Evolutionary conservation across 495 filamentous ascomycete genomes (phyloP), one percentile per base, ranked within the genome.

Genomic region (Podospora anserina): DNA sequence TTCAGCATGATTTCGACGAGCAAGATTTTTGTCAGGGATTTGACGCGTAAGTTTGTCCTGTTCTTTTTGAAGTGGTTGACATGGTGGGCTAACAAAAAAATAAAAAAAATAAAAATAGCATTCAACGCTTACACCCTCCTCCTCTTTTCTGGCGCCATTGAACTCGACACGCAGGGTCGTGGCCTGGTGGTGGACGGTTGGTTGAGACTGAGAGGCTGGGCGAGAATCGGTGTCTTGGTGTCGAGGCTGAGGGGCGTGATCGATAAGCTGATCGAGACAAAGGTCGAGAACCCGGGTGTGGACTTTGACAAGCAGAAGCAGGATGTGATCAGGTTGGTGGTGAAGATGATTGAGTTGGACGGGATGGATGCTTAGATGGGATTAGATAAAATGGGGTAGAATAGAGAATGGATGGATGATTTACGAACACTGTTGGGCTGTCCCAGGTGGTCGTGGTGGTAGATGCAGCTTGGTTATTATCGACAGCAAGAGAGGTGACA

Each of bases 181-280:
- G 95, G 96, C 4, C 81, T 99, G 2, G 80, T 97, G 16, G 92
- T 99, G 5, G 96, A 98, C 79, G 93, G 92, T 55, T 97, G 96
- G 96, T 78, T 98, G 49, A 84, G 91, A 34, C 80, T 98, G 26
- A 86, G 93, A 6, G 95, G 95, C 2, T 98, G 96, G 95, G 96
- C 96, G 2, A 83, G 96, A 23, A 94, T 99, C 64, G 95, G 95
- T 13, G 94, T 97, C 6, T 78, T 99, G 65, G 91, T 97, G 15
- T 91, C 89, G 16, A 83, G 93, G 63, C 78, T 99, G 62, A 83
- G 96, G 66, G 88, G 86, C 61, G 91, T 98, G 88, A 82, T 99
- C 16, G 96, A 99, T 76, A 86, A 88, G 72, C 82, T 95, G 53
- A 85, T 99, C 68, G 88, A 89, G 68, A 77, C 82, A 62, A 92